A percentile compares a stretch with the other conserved stretches of the same genome.
Evolutionary conservation across 176 grass and related monocot species (phyloP).

Genomic region (Oropetium thomaeum): DNA sequence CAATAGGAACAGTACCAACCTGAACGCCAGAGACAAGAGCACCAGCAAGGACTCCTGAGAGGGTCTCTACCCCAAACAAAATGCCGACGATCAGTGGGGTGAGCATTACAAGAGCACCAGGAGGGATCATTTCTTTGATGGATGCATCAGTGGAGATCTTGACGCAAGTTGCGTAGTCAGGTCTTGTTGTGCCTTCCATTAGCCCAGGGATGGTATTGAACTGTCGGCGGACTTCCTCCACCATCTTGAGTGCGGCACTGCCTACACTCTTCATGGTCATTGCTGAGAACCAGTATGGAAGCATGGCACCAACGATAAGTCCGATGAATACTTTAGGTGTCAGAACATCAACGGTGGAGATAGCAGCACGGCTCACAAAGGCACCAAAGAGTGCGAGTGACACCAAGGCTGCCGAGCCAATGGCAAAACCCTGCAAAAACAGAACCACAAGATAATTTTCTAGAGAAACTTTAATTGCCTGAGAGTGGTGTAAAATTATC

Average conservation of each 20-base stretch:
- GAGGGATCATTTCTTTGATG: slow-evolving; percentile 84
- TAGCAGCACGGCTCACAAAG: slow-evolving; percentile 74
- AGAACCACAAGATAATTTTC: background rate
- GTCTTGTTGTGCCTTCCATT: slow-evolving; percentile 66
- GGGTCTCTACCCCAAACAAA: slow-evolving; percentile 84
- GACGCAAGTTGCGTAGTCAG: slow-evolving; percentile 81
- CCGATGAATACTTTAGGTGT: slow-evolving; percentile 90
- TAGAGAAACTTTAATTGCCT: background rate
- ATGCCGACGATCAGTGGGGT: slow-evolving; percentile 78
- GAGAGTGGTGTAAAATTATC: background rate
- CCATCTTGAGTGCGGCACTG: slow-evolving; percentile 80
- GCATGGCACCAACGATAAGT: slow-evolving; percentile 75
- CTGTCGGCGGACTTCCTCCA: slow-evolving; percentile 82
- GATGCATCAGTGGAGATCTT: slow-evolving; percentile 90
- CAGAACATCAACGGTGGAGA: slow-evolving; percentile 74
- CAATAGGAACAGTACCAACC: slow-evolving; percentile 34
- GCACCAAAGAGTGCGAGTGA: slow-evolving; percentile 87
- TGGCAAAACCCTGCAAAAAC: slow-evolving; percentile 69
- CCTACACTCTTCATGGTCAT: slow-evolving; percentile 95
- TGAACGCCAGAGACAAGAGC: slow-evolving; percentile 87
- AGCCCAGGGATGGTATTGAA: slow-evolving; percentile 83
- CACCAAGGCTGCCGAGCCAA: slow-evolving; percentile 81
- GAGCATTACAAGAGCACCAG: slow-evolving; percentile 85
- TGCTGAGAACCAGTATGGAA: slow-evolving; percentile 86
- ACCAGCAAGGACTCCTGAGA: slow-evolving; percentile 78